Percentiles rank a stretch among this genome's conserved stretches.
Conservation (phyloP, 768 basidiomycete genomes). For the Trametes cingulata region DNA sequence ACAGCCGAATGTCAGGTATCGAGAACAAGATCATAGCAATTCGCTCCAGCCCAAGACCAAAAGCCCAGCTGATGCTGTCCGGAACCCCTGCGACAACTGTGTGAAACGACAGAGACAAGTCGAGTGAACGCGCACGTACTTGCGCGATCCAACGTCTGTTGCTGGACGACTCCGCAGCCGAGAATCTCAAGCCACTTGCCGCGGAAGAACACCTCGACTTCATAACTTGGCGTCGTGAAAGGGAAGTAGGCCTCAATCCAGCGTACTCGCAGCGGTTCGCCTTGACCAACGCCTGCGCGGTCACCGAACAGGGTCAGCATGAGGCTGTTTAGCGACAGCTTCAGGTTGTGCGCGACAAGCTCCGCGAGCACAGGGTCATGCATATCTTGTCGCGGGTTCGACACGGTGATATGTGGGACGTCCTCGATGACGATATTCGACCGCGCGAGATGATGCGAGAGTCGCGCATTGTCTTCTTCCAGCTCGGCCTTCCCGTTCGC, state of each 20-base stretch:
- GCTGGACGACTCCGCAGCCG: constrained; percentile 89
- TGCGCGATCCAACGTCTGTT: constrained; percentile 84
- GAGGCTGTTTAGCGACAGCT: constrained; percentile 85
- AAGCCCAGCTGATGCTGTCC: constrained; percentile 94
- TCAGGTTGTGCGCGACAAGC: constrained; percentile 81
- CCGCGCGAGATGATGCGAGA: constrained; percentile 58
- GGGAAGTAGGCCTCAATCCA: constrained; percentile 99
- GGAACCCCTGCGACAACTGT: constrained; percentile 53
- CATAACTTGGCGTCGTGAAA: constrained; percentile 96
- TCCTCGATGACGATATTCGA: constrained; percentile 90
- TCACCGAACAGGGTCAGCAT: constrained; percentile 81
- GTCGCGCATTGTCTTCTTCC: constrained; percentile 66
- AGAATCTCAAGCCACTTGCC: constrained; percentile 98
- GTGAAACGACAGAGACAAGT: neutral
- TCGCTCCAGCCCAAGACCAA: constrained; percentile 94
- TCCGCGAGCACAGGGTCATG: constrained; percentile 77
- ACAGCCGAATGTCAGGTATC: constrained; percentile 96
- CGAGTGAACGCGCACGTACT: constrained; percentile 58
- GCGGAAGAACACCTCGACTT: constrained; percentile 95
- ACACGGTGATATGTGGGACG: constrained; percentile 64
- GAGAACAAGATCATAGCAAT: constrained; percentile 98
- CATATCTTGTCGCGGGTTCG: constrained; percentile 78
- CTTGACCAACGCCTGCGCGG: constrained; percentile 46
- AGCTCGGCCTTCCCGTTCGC: constrained; percentile 59
- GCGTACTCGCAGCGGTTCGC: constrained; percentile 80